A percentile compares a stretch with the other conserved stretches of the same genome.
phyloP scores from a whole-genome alignment of 2,329 filamentous ascomycete species.

The Aspergillus ustus region DNA sequence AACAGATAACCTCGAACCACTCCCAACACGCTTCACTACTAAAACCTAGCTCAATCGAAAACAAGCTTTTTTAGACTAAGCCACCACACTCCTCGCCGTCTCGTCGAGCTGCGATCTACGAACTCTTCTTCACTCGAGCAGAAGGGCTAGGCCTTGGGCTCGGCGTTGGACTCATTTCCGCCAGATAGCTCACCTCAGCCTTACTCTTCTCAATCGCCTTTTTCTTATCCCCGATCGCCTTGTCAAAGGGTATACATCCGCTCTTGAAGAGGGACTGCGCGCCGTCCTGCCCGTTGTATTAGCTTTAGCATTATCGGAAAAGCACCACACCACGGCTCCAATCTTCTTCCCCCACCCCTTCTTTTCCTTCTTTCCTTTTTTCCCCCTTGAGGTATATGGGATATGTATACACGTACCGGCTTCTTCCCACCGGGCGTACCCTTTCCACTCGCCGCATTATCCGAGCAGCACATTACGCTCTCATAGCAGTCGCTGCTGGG shows the following conservation, averaged over 20 bases:
- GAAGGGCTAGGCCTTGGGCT: too few relatives aligned
- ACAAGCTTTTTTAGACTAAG: too few relatives aligned
- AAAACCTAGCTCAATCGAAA: too few relatives aligned
- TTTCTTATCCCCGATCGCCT: constrained; percentile 30
- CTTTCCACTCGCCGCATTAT: background rate
- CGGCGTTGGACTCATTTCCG: background rate
- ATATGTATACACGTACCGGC: constrained; percentile 11
- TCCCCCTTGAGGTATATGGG: background rate
- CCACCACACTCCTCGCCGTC: too few relatives aligned
- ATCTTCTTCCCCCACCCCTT: too few relatives aligned
- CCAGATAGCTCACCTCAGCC: background rate
- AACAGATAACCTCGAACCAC: too few relatives aligned
- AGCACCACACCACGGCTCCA: background rate
- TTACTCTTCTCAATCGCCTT: constrained; percentile 14
- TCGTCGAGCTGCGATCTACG: too few relatives aligned
- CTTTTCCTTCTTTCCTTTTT: background rate
- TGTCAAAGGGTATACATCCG: constrained; percentile 29
- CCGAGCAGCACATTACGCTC: constrained; percentile 34
- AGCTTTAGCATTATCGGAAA: background rate
- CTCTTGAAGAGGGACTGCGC: constrained; percentile 12
- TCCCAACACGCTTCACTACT: too few relatives aligned
- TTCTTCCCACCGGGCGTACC: background rate
- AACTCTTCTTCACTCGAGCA: too few relatives aligned
- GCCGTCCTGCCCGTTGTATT: background rate
- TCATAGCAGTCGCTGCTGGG: constrained; percentile 25